Evolutionary conservation across 73 alveolate genomes (phyloP), one percentile per base, ranked within the genome.

Genomic region (Paramecium caudatum): DNA sequence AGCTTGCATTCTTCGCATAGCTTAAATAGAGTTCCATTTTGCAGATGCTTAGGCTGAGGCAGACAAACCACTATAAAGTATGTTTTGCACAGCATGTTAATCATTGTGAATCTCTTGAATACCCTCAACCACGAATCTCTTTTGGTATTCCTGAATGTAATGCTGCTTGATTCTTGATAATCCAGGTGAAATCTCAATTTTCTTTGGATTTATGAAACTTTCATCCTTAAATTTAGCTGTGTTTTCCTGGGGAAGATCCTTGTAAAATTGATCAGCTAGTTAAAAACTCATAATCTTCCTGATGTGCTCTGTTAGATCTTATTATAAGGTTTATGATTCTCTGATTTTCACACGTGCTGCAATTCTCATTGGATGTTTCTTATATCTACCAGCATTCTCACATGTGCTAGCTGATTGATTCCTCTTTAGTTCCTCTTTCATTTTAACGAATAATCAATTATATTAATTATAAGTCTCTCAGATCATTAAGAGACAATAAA

Each of bases 21-120:
- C 47, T 39, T 41, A 16, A 16, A 74, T 43, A 8, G 88, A 74
- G 19, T 74, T 30, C 88, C 88, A 74, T 41, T 43, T 74, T 2
- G 43, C 19, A 39, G 88, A 36, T 36, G 88, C 88, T 25, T 41
- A 37, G n/a, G 69, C 68, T 45, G 88, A 74, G n/a, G 88, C 88
- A 21, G 69, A 74, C 10, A 74, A 45, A 12, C 88, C 69, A 41
- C 46, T 41, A 74, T 41, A 74, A 16, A 74, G 32, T 19, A 74
- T 45, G 16, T 37, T 27, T 19, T 45, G 21, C 3, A 74, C 68
- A 9, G 65, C 88, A 68, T 68, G 13, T 15, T 32, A 17, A 34
- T 68, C 30, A 37, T 68, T 68, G 33, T 68, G 84, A 10, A 68
- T 68, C 37, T 68, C 84, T 23, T 68, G 34, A 0, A 68, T 68